Percentiles rank a stretch among this genome's conserved stretches.
phyloP scores from a whole-genome alignment of 2,329 filamentous ascomycete species.

The Nigrograna mackinnonii region DNA sequence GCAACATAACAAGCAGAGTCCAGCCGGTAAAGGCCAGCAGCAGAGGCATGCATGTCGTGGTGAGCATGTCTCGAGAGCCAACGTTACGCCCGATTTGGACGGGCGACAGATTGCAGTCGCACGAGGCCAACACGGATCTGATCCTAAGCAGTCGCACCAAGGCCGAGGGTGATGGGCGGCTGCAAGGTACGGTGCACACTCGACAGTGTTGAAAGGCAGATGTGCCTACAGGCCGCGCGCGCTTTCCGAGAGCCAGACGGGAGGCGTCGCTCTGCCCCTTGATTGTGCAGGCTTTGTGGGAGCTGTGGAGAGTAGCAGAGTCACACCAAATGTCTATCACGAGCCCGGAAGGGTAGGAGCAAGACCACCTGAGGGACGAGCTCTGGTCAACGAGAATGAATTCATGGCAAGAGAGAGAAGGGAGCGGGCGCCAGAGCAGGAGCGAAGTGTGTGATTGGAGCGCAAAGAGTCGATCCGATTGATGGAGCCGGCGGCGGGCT shows the following conservation, averaged over 20 bases:
- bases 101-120: conserved; percentile 23
- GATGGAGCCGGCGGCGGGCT: too few relatives aligned
- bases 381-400: too few relatives aligned
- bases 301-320: conserved; percentile 21
- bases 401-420: too few relatives aligned
- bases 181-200: conserved; percentile 40
- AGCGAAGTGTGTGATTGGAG: too few relatives aligned
- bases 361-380: too few relatives aligned
- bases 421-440: too few relatives aligned
- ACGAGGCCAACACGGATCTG: conserved; percentile 26
- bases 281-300: conserved; percentile 24
- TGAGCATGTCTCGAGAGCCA: conserved; percentile 11
- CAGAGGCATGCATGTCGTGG: conserved; percentile 1
- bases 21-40: too few relatives aligned
- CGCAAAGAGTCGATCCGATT: too few relatives aligned
- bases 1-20: too few relatives aligned
- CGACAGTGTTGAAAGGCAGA: conserved; percentile 9
- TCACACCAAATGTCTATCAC: conserved; percentile 25
- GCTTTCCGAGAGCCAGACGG: conserved; percentile 29
- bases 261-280: conserved; percentile 32
- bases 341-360: background rate
- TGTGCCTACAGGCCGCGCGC: conserved; percentile 16
- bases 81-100: conserved; percentile 24
- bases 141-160: conserved; percentile 29
- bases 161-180: conserved; percentile 23